phyloP scores from a whole-genome alignment of 2,329 filamentous ascomycete genomes.

The Bertia moriformis region DNA sequence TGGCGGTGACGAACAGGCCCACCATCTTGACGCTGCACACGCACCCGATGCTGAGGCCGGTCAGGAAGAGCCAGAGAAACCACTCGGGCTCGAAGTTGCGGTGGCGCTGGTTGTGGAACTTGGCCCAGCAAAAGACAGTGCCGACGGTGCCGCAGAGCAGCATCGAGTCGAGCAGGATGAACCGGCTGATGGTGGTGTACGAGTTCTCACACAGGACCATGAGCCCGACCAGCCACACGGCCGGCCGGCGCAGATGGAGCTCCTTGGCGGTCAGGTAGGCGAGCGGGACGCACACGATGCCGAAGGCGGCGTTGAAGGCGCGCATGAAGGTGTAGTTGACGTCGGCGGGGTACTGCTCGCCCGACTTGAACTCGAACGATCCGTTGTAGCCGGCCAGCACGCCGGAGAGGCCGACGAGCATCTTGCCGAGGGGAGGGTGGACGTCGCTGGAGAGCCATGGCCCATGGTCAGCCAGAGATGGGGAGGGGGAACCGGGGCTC shows the following conservation, averaged over 20 bases:
- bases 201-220: slow-evolving; percentile 99
- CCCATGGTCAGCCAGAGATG: too few species aligned
- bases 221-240: slow-evolving; percentile 86
- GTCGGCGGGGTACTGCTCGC: slow-evolving; percentile 83
- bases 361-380: slow-evolving; percentile 98
- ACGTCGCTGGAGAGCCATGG: slow-evolving; percentile 25
- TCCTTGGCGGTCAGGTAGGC: slow-evolving; percentile 92
- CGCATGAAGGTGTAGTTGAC: slow-evolving; percentile 98
- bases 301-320: slow-evolving; percentile 89
- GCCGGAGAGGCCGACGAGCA: slow-evolving; percentile 90
- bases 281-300: slow-evolving; percentile 78
- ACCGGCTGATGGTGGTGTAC: slow-evolving; percentile 95
- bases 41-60: slow-evolving; percentile 87
- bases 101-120: slow-evolving; percentile 79
- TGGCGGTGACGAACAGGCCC: slow-evolving; percentile 83
- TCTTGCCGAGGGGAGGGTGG: slow-evolving; percentile 91
- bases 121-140: slow-evolving; percentile 91
- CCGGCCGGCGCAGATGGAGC: slow-evolving; percentile 69
- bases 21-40: slow-evolving; percentile 99
- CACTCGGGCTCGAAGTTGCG: slow-evolving; percentile 81
- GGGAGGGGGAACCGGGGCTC: too few species aligned
- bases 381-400: slow-evolving; percentile 97
- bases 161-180: slow-evolving; percentile 98
- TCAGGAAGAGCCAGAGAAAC: slow-evolving; percentile 89
- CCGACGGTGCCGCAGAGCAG: slow-evolving; percentile 96